A percentile compares a stretch with the other conserved stretches of the same genome.
These are phyloP conservation scores for Aspergillus brunneoviolaceus DNA, from an alignment of 2,329 filamentous ascomycete genomes.

Conservation along the genomic window DNA sequence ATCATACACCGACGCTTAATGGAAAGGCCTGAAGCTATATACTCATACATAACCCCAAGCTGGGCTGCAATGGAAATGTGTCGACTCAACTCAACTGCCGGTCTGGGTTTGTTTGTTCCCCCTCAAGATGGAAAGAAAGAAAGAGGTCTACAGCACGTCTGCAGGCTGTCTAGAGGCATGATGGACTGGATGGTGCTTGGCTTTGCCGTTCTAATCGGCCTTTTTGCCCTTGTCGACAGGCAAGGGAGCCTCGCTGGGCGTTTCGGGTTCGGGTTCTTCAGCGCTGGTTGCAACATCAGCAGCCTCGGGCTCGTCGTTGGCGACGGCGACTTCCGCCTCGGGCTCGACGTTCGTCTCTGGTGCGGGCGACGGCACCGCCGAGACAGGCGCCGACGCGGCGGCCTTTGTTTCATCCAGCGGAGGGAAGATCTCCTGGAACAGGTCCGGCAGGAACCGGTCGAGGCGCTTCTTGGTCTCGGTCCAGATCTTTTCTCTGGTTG, in stretches of 20 bases:
- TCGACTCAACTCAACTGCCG: no score
- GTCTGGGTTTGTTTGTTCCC: no score
- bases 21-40: no score
- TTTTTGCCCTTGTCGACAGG: not conserved
- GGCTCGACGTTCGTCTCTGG: not conserved
- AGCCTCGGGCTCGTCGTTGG: not conserved
- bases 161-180: no score
- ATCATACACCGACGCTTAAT: no score
- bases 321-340: not conserved
- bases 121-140: no score
- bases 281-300: not conserved
- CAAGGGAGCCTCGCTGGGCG: not conserved
- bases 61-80: no score
- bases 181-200: no score
- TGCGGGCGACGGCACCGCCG: not conserved
- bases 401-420: slow-evolving; percentile 2
- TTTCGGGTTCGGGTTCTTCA: no score
- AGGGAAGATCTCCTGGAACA: slow-evolving; percentile 60
- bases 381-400: not conserved
- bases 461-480: slow-evolving; percentile 60
- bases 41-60: no score
- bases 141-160: no score
- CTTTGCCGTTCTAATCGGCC: not conserved
- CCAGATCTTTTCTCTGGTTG: slow-evolving; percentile 57
- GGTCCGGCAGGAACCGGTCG: slow-evolving; percentile 59